Evolutionary conservation across 1,284 basidiomycete genomes (phyloP).

Genomic region (Cryptococcus sp.): DNA sequence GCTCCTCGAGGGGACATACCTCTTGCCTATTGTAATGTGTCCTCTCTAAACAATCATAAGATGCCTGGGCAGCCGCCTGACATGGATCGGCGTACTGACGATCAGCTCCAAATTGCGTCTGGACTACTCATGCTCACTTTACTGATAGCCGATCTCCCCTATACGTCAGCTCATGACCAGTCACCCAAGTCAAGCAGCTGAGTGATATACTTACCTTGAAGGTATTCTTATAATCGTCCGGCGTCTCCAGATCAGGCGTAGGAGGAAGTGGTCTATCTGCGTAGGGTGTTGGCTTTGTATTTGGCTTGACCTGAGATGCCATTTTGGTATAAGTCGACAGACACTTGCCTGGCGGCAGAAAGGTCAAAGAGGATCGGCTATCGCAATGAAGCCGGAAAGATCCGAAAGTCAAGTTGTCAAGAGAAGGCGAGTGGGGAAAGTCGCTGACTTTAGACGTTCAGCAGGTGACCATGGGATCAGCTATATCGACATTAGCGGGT

Average conservation of each 20-base stretch:
- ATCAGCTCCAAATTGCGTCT: slow-evolving; percentile 3
- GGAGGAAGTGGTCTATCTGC: slow-evolving; percentile 35
- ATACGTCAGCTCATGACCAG: not conserved
- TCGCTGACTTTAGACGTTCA: no score
- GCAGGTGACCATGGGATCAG: slow-evolving; percentile 12
- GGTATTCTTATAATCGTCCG: slow-evolving; percentile 43
- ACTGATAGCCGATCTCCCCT: slow-evolving; percentile 25
- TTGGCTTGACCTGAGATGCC: slow-evolving; percentile 44
- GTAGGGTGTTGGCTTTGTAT: slow-evolving; percentile 30
- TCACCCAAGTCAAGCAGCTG: not conserved
- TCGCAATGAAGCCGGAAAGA: no score
- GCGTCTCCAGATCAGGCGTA: slow-evolving; percentile 30
- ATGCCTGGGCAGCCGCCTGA: slow-evolving; percentile 42
- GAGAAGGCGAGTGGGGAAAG: no score
- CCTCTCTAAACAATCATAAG: slow-evolving; percentile 44
- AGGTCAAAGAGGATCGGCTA: no score
- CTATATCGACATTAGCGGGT: slow-evolving; percentile 37
- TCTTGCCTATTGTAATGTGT: slow-evolving; percentile 47
- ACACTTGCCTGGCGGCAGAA: not conserved
- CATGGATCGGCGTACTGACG: slow-evolving; percentile 45
- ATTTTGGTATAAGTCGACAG: slow-evolving; percentile 13
- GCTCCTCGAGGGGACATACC: slow-evolving; percentile 21
- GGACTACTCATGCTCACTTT: slow-evolving; percentile 24
- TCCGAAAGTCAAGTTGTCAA: not conserved
- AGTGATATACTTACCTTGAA: slow-evolving; percentile 30